Percentiles rank a stretch among this genome's conserved stretches.
phyloP scores from a whole-genome alignment of 768 basidiomycete genomes.

The Mycena albidolilacea region DNA sequence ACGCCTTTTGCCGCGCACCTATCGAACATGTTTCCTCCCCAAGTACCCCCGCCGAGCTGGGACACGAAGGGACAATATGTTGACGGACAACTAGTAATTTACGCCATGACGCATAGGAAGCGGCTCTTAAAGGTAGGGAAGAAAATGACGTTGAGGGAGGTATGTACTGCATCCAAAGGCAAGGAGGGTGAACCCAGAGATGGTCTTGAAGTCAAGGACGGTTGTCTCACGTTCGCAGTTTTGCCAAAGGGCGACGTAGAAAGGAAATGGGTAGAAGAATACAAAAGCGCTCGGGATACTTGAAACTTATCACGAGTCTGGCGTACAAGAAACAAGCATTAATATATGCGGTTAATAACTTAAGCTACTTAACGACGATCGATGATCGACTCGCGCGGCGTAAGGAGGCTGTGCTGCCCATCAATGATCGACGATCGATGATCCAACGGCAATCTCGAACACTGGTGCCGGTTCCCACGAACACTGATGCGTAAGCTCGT shows the following conservation, averaged over 20 bases:
- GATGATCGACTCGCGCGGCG: too few relatives aligned
- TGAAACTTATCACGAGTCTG: slow-evolving; percentile 19
- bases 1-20: slow-evolving; percentile 87
- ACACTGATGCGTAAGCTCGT: too few relatives aligned
- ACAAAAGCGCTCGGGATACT: slow-evolving; percentile 65
- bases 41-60: slow-evolving; percentile 79
- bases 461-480: too few relatives aligned
- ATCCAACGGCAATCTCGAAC: too few relatives aligned
- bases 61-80: slow-evolving; percentile 80
- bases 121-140: slow-evolving; percentile 92
- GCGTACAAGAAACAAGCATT: too few relatives aligned
- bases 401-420: too few relatives aligned
- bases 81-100: slow-evolving; percentile 77
- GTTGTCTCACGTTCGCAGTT: slow-evolving; percentile 85
- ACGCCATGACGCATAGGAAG: slow-evolving; percentile 83
- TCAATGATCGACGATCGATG: too few relatives aligned
- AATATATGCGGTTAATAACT: too few relatives aligned
- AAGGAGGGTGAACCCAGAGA: slow-evolving; percentile 75
- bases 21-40: slow-evolving; percentile 85
- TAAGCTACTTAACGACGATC: too few relatives aligned
- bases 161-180: slow-evolving; percentile 73
- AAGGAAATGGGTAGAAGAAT: slow-evolving; percentile 89
- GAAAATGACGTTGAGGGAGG: slow-evolving; percentile 88
- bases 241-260: slow-evolving; percentile 85
- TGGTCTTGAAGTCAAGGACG: slow-evolving; percentile 88